Evolutionary conservation across 2,329 filamentous ascomycete species (phyloP), one percentile per base, ranked within the genome.

Genomic region (Botryotinia calthae): DNA sequence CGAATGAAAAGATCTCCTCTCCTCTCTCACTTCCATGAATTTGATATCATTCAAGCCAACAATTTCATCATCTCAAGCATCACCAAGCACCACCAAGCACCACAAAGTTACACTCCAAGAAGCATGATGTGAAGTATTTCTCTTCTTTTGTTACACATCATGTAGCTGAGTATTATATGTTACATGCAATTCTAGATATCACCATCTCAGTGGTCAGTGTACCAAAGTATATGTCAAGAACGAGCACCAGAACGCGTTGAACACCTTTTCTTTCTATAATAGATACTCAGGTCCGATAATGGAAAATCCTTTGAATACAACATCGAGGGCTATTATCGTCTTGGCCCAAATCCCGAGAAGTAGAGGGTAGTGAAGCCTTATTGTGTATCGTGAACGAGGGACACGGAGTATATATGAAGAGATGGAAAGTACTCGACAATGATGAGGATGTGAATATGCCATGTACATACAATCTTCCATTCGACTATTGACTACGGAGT

Each of bases 311-410:
- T 16, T 14, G 28, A 20, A 65, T 31, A n/a, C 40, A 22, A n/a
- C 28, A 65, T 51, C 6, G 28, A 48, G 14, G 3, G 5, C 8
- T 7, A 51, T 66, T 66, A 66, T 66, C 63, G 63, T 66, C 63
- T 66, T 66, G 63, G 63, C 63, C 20, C 28, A 31, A n/a, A n/a
- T 28, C 28, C 59, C 37, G 59, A 62, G 37, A 62, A 20, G 59
- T 10, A 20, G 59, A 34, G 28, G 48, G 2, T n/a, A 16, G 25
- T 20, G 59, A 62, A 42, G 59, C 59, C 59, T 62, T 62, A 42
- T 62, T 62, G 59, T 62, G 37, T 62, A 42, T 42, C 58, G 59
- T 62, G 59, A 28, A 16, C 0, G 59, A 28, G 16, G 22, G 58
- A 14, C 7, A 18, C 7, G 48, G 5, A 54, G 31, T 59, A 42